Base-by-base conservation (phyloP, 2,329 filamentous ascomycete species). In the Colletotrichum cereale region DNA sequence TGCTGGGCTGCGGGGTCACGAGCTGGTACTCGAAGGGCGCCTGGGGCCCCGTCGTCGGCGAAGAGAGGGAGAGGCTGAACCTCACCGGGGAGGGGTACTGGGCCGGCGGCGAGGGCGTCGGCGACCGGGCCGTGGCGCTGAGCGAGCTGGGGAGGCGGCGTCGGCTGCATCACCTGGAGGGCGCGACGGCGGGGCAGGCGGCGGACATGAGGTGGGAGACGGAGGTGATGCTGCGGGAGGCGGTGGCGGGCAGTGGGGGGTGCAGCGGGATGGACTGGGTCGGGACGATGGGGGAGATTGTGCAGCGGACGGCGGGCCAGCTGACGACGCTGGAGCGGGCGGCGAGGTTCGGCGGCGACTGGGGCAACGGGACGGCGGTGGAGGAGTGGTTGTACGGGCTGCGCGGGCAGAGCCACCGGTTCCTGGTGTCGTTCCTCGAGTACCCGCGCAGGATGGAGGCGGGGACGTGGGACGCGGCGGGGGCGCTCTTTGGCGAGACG, bases 191-290 rank as follows among this genome's bases (percentile, higher is more conserved):
- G 14, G 67, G 70, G 3, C 82, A 84, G 62, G 82, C 82, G 1
- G 66, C 67, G 50, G 47, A 74, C 5, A 81, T 85, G 80, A 79
- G 77, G 52, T 57, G 56, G 4, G 73, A 77, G 36, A 78, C 79
- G 0, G 80, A 81, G 64, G 67, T 74, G 47, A 77, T 79, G 1
- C 58, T 85, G 40, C 62, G 72, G 24, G 66, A 72, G 21, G 73
- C 72, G 2, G 14, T 71, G 10, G 29, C 26, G 1, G 40, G 34
- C 3, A 75, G 73, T 16, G 72, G 68, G 0, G 67, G 72, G 34
- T 82, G 84, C 73, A 80, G 80, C 21, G 83, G 82, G 3, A 80
- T 84, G n/a, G 83, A 86, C 67, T 87, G 85, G 85, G 73, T 77
- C 2, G 72, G 77, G 5, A 79, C 83, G n/a, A 76, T 80, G 10